Conservation (phyloP, 768 basidiomycete species). For the Collybia sordida region DNA sequence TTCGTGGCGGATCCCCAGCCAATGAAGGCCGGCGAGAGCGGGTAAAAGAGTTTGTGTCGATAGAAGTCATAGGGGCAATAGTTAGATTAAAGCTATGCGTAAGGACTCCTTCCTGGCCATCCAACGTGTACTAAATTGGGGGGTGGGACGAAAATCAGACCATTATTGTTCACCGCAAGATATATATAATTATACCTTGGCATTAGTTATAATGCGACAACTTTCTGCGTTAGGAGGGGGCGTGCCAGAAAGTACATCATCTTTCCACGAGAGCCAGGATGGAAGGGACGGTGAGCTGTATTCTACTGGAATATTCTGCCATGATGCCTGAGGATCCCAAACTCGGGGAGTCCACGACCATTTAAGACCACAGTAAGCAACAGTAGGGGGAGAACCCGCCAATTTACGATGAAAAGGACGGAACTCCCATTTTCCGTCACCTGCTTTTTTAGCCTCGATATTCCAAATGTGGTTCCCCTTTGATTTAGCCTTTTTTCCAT, state of each 20-base stretch:
- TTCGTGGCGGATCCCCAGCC: conserved; percentile 39
- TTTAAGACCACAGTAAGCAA: conserved; percentile 77
- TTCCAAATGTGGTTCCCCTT: conserved; percentile 99
- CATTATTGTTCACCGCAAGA: neutral
- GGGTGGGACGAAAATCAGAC: neutral
- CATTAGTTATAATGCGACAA: conserved; percentile 73
- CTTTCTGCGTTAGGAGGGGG: conserved; percentile 76
- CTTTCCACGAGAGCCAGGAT: conserved; percentile 86
- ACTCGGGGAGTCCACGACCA: conserved; percentile 94
- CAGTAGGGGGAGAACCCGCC: conserved; percentile 76
- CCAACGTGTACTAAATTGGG: conserved; percentile 58
- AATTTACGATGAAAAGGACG: conserved; percentile 87
- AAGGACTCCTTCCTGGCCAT: conserved; percentile 72
- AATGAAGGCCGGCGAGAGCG: conserved; percentile 43
- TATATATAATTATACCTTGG: conserved; percentile 53
- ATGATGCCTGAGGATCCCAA: conserved; percentile 94
- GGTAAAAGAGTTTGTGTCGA: conserved; percentile 39
- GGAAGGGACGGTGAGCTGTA: conserved; percentile 84
- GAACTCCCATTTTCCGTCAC: conserved; percentile 82
- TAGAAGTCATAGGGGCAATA: conserved; percentile 61
- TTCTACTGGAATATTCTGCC: conserved; percentile 72
- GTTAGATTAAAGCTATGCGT: conserved; percentile 66
- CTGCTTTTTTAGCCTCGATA: conserved; percentile 86
- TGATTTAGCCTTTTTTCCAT: conserved; percentile 98
- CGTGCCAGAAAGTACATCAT: conserved; percentile 77